Evolutionary conservation across 108 stramenopile genomes (phyloP).

Genomic region (Stephanodiscus triporus): DNA sequence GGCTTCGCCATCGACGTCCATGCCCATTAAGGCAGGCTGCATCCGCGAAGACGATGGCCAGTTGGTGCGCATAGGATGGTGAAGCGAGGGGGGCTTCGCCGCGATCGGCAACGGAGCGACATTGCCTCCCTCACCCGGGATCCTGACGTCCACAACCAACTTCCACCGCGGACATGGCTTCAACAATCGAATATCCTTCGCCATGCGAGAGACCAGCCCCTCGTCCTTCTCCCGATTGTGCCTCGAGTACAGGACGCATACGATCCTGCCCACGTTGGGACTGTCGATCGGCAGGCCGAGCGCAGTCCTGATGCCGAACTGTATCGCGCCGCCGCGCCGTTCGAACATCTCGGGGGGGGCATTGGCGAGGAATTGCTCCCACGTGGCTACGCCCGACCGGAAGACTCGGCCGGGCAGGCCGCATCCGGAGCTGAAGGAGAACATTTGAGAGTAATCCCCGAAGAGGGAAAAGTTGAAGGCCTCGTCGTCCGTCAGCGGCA

Average conservation of each 20-base stretch:
- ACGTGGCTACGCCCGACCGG: constrained; percentile 60
- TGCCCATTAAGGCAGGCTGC: background rate
- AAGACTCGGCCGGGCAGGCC: constrained; percentile 89
- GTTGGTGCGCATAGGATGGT: constrained; percentile 5
- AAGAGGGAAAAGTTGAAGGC: constrained; percentile 74
- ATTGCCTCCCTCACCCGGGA: constrained; percentile 5
- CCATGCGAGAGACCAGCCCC: constrained; percentile 61
- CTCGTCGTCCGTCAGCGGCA: constrained; percentile 55
- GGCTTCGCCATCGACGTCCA: background rate
- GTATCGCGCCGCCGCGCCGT: constrained; percentile 80
- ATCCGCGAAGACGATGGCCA: background rate
- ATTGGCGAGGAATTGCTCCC: constrained; percentile 81
- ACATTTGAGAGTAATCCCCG: constrained; percentile 89
- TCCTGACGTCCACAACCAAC: constrained; percentile 78
- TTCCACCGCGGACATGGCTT: constrained; percentile 89
- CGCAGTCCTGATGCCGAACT: constrained; percentile 87
- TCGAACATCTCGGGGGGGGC: constrained; percentile 78
- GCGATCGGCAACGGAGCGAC: background rate
- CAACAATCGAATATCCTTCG: constrained; percentile 78
- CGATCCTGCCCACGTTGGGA: constrained; percentile 83
- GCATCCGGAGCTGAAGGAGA: constrained; percentile 84
- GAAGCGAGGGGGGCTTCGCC: background rate
- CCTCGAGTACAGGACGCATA: constrained; percentile 76
- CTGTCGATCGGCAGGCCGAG: constrained; percentile 82
- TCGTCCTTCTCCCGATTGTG: constrained; percentile 71